Percentiles rank a stretch among this genome's conserved stretches.
Conservation (phyloP, 75 land plant species). For the Picea glauca region DNA sequence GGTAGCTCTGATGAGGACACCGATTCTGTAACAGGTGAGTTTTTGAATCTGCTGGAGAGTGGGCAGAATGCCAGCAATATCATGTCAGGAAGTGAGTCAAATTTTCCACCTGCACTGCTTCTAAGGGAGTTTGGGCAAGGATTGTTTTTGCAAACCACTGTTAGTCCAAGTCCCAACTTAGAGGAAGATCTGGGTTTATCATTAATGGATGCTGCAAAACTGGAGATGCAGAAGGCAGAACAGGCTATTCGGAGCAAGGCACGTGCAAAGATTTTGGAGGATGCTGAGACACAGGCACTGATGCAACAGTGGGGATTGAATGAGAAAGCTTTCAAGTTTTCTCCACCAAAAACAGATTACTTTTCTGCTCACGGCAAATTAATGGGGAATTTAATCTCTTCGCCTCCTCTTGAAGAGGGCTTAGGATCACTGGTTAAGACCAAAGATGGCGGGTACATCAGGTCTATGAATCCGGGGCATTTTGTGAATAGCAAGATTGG, state of each 20-base stretch:
- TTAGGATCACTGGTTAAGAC: conserved; percentile 16
- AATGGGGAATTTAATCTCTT: conserved; percentile 43
- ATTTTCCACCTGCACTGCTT: conserved; percentile 4
- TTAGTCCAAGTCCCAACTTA: conserved; percentile 8
- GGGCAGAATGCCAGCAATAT: background rate
- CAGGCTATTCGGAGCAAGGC: conserved; percentile 19
- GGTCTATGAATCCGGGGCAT: conserved; percentile 24
- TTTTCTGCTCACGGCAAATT: conserved; percentile 21
- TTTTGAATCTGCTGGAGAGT: conserved; percentile 19
- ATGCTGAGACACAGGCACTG: conserved; percentile 26
- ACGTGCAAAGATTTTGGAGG: conserved; percentile 33
- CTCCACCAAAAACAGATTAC: background rate
- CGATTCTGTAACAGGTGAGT: conserved; percentile 21
- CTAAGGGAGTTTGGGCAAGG: conserved; percentile 3
- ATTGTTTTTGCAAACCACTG: background rate
- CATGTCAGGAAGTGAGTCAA: background rate
- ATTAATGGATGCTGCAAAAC: conserved; percentile 12
- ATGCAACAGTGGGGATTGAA: conserved; percentile 32
- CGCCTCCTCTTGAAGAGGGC: conserved; percentile 19
- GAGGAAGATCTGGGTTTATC: conserved; percentile 1
- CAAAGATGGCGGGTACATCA: conserved; percentile 24
- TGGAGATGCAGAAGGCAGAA: conserved; percentile 9
- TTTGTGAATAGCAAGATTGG: conserved; percentile 13
- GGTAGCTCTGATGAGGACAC: conserved; percentile 7
- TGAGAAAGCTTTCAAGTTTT: conserved; percentile 15